Evolutionary conservation across 345 rosid species (phyloP).

Genomic region (Rubroshorea leprosula): DNA sequence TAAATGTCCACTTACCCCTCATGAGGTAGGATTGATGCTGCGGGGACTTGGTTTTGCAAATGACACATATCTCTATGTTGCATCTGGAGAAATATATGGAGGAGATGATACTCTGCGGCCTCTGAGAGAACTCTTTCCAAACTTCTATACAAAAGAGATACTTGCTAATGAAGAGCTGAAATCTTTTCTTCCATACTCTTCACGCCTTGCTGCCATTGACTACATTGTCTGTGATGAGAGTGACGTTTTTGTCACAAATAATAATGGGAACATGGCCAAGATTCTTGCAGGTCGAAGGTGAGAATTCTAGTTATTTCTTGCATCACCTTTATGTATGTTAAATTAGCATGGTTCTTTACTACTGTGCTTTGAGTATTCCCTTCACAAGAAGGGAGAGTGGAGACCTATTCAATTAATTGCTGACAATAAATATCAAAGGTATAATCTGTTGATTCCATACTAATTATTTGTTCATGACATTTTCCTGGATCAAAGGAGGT

Average conservation of each 20-base stretch:
- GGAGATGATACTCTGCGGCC: conserved; percentile 89
- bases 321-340: no score
- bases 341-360: no score
- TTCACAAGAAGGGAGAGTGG: no score
- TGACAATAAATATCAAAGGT: not conserved
- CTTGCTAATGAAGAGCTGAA: conserved; percentile 72
- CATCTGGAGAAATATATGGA: conserved; percentile 98
- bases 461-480: not conserved
- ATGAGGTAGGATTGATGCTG: conserved; percentile 93
- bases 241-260: conserved; percentile 89
- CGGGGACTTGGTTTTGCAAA: conserved; percentile 91
- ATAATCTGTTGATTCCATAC: not conserved
- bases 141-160: conserved; percentile 92
- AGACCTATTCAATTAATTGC: no score
- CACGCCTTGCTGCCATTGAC: conserved; percentile 91
- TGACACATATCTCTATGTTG: conserved; percentile 81
- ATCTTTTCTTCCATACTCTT: conserved; percentile 73
- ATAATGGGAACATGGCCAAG: conserved; percentile 99
- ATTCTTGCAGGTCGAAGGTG: conserved; percentile 98
- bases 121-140: conserved; percentile 81
- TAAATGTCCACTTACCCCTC: conserved; percentile 94
- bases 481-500: conserved; percentile 56
- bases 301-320: conserved; percentile 20
- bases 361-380: no score
- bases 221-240: conserved; percentile 91